Evolutionary conservation across 495 filamentous ascomycete genomes (phyloP).

Genomic region (Penicillium roqueforti): DNA sequence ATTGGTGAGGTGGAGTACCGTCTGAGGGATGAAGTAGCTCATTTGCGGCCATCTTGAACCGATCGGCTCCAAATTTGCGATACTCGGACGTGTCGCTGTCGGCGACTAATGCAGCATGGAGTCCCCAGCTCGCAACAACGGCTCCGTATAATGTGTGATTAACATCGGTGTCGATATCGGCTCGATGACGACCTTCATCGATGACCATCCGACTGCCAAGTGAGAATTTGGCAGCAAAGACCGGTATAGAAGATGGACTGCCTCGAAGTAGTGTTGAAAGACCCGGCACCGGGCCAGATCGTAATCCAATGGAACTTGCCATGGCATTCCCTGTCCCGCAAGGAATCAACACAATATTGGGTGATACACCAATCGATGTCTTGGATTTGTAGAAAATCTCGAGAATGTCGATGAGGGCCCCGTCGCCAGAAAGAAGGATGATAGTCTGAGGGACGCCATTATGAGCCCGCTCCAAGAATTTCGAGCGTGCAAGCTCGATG

Average conservation of each 20-base stretch:
- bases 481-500: slow-evolving; percentile 50
- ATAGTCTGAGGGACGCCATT: slow-evolving; percentile 52
- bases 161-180: slow-evolving; percentile 15
- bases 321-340: slow-evolving; percentile 89
- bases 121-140: slow-evolving; percentile 81
- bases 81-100: slow-evolving; percentile 80
- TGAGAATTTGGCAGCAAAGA: slow-evolving; percentile 63
- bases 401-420: slow-evolving; percentile 72
- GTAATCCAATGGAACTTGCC: slow-evolving; percentile 58
- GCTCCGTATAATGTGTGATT: slow-evolving; percentile 57
- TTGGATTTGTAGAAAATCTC: slow-evolving; percentile 52
- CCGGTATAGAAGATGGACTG: slow-evolving; percentile 42
- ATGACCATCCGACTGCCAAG: slow-evolving; percentile 48
- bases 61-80: slow-evolving; percentile 64
- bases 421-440: slow-evolving; percentile 80
- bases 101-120: slow-evolving; percentile 82
- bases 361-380: slow-evolving; percentile 22
- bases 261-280: slow-evolving; percentile 45
- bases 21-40: slow-evolving; percentile 62
- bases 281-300: slow-evolving; percentile 22
- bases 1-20: slow-evolving; percentile 60
- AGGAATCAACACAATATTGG: slow-evolving; percentile 63
- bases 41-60: slow-evolving; percentile 79
- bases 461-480: slow-evolving; percentile 47
- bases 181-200: slow-evolving; percentile 35